Evolutionary conservation across 2,329 filamentous ascomycete genomes (phyloP).

Genomic region (Venturia oleaginea): DNA sequence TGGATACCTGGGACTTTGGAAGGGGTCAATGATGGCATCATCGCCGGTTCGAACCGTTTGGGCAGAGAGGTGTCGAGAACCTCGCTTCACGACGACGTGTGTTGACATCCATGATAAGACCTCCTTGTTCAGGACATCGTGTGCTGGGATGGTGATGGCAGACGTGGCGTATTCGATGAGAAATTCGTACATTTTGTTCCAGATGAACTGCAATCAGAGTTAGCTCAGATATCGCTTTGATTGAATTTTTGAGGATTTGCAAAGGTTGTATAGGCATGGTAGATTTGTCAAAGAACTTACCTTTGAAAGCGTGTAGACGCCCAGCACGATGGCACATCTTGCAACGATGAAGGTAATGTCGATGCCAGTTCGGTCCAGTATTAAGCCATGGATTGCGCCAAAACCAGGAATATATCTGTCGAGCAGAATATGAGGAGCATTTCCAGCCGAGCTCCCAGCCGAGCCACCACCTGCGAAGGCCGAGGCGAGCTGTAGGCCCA

Average conservation of each 20-base stretch:
- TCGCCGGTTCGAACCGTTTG: not conserved
- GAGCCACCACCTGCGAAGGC: not conserved
- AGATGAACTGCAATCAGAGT: not conserved
- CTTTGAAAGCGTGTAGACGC: not conserved
- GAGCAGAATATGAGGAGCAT: not conserved
- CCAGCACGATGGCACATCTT: not conserved
- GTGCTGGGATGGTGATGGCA: not conserved
- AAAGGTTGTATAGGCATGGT: too few species aligned
- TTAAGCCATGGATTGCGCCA: not conserved
- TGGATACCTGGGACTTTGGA: not conserved
- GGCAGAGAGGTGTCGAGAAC: not conserved
- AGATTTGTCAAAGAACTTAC: not conserved
- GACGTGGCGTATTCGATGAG: not conserved
- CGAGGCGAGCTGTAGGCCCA: not conserved
- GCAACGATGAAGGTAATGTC: not conserved
- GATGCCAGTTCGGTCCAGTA: not conserved
- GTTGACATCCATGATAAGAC: constrained; percentile 5
- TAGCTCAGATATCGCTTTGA: not conserved
- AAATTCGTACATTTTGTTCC: not conserved
- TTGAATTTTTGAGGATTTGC: too few species aligned
- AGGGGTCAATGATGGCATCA: not conserved
- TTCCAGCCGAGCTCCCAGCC: not conserved
- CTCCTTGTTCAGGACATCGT: constrained; percentile 2
- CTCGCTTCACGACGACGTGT: not conserved
- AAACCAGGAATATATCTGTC: constrained; percentile 3